Base-by-base conservation (phyloP, 2,329 filamentous ascomycete genomes). In the Chrysoporthe puriensis region DNA sequence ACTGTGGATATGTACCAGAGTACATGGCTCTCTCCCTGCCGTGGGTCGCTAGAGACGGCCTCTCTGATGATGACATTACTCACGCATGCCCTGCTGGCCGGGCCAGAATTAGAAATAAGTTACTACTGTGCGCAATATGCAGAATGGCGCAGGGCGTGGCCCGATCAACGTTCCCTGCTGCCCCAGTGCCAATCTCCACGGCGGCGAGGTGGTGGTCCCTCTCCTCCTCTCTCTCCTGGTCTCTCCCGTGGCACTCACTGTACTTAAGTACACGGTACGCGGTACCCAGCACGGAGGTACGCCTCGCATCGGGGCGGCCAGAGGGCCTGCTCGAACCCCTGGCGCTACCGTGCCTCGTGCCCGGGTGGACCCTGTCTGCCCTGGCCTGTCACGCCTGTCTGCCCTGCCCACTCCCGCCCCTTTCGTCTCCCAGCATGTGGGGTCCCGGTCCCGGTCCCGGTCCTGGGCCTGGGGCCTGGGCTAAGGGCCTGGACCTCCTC, bases 341-440 rank as follows among this genome's bases (percentile, higher is more conserved):
- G 54, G n/a, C 54, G 54, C 54, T 57, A 57, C 54, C 54, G 18
- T 40, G 34, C 32, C 34, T 57, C 50, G 7, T 57, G 6, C 54
- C 54, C 32, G 54, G 54, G 32, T 40, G 18, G 34, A 40, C 54
- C 54, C 54, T 57, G 54, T 40, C 44, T 46, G 36, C 36, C 36
- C 36, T 54, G 26, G 26, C 26, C 26, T 26, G 26, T 26, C 26
- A 26, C 26, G 26, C 26, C 26, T 34, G 4, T 34, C 21, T 54
- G 21, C 50, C 50, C 50, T 54, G 50, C 21, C 54, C 54, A 57
- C 32, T 40, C 40, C 54, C 54, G 54, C 54, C 54, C 54, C 32
- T n/a, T 11, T 34, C 54, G 54, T 40, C 18, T 34, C 34, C 14
- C 52, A 34, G 52, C 26, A 18, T 57, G 14, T 57, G 52, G 52